phyloP scores from a whole-genome alignment of 2,329 filamentous ascomycete genomes.

The Ascochyta fabae region DNA sequence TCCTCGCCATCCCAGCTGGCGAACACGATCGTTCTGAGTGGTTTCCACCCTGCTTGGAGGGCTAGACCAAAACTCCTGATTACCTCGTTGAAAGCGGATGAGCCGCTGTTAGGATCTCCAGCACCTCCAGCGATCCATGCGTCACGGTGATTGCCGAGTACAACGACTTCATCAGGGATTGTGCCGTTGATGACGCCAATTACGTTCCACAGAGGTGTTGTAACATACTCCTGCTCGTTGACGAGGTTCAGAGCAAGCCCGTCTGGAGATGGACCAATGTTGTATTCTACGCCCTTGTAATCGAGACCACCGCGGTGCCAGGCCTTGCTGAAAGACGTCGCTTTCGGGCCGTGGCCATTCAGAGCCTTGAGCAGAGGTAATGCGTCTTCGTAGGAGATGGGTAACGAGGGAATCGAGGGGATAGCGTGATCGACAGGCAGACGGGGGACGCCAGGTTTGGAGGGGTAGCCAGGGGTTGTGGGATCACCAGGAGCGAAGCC shows the following conservation, averaged over 20 bases:
- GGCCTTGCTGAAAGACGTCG: conserved; percentile 72
- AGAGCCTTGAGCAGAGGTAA: conserved; percentile 87
- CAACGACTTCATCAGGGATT: conserved; percentile 81
- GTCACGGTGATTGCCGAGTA: conserved; percentile 92
- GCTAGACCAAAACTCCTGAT: conserved; percentile 76
- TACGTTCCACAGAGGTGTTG: conserved; percentile 69
- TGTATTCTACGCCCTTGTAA: conserved; percentile 84
- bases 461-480: conserved; percentile 92
- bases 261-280: conserved; percentile 81
- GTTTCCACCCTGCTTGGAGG: conserved; percentile 77
- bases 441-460: conserved; percentile 84
- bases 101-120: conserved; percentile 82
- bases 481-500: conserved; percentile 73
- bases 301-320: conserved; percentile 77
- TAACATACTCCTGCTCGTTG: conserved; percentile 59
- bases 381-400: conserved; percentile 87
- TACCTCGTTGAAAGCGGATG: conserved; percentile 79
- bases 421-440: conserved; percentile 72
- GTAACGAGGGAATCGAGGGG: conserved; percentile 86
- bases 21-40: conserved; percentile 88
- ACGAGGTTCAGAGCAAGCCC: conserved; percentile 61
- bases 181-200: conserved; percentile 92
- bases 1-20: conserved; percentile 74
- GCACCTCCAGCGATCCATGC: conserved; percentile 89
- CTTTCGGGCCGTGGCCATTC: conserved; percentile 84